phyloP scores from a whole-genome alignment of 768 basidiomycete species.

The Gyrodon lividus region DNA sequence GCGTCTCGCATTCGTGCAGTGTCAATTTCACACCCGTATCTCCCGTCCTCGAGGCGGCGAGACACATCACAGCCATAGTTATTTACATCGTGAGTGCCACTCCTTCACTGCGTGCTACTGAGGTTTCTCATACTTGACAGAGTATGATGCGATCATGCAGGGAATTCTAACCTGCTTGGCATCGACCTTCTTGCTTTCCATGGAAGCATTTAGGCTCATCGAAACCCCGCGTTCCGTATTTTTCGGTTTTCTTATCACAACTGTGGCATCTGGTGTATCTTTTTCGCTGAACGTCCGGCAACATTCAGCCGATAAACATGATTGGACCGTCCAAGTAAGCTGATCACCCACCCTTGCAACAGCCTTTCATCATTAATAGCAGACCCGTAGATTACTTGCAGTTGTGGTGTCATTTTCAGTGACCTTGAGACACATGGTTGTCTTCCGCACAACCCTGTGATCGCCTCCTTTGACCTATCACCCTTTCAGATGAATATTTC shows the following conservation, averaged over 20 bases:
- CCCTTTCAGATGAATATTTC: not conserved
- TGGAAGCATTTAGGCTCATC: constrained; percentile 7
- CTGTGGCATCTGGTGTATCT: constrained; percentile 18
- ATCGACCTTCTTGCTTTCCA: constrained; percentile 20
- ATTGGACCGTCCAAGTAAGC: constrained; percentile 15
- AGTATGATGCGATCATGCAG: constrained; percentile 28
- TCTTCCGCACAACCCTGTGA: not conserved
- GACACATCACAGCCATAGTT: constrained; percentile 16
- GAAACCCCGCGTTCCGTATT: constrained; percentile 12
- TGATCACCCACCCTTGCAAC: not conserved
- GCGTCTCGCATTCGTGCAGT: constrained; percentile 3
- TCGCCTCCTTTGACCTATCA: not conserved
- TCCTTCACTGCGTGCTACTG: not conserved
- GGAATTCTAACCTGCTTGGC: constrained; percentile 23
- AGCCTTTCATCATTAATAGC: not conserved
- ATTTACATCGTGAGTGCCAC: constrained; percentile 24
- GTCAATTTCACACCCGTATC: constrained; percentile 10
- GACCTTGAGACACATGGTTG: not conserved
- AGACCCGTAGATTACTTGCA: constrained; percentile 1
- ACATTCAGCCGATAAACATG: constrained; percentile 1
- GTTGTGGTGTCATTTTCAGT: not conserved
- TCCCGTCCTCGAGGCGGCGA: constrained; percentile 17
- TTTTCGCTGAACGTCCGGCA: not conserved
- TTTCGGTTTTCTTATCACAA: constrained; percentile 21
- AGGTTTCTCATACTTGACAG: constrained; percentile 18